Percentiles rank a stretch among this genome's conserved stretches.
Conservation (phyloP, 2,329 filamentous ascomycete species). For the Orbilia quercus region DNA sequence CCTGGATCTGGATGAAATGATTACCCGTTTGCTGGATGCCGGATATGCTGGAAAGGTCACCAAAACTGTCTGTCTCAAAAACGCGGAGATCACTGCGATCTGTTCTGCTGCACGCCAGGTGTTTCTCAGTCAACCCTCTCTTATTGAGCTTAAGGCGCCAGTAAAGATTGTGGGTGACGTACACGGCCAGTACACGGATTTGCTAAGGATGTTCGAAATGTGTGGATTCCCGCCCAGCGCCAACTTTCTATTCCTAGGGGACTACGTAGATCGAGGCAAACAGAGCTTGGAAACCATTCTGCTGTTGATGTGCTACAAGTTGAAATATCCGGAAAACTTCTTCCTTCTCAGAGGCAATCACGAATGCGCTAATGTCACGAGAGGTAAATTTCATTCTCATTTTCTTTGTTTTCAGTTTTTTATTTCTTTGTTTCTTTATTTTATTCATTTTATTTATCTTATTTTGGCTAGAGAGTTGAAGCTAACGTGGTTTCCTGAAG, state of each 20-base stretch:
- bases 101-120: constrained; percentile 89
- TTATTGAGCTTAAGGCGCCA: constrained; percentile 90
- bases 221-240: constrained; percentile 92
- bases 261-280: constrained; percentile 97
- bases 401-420: too few species aligned
- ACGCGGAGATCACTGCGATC: constrained; percentile 94
- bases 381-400: constrained; percentile 62
- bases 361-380: constrained; percentile 94
- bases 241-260: constrained; percentile 93
- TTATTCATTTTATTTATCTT: too few species aligned
- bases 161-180: constrained; percentile 99
- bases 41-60: constrained; percentile 97
- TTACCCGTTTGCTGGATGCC: constrained; percentile 90
- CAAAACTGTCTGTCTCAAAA: constrained; percentile 96
- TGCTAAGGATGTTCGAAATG: constrained; percentile 98
- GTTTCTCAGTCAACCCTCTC: constrained; percentile 88
- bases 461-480: not conserved
- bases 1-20: constrained; percentile 96
- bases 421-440: too few species aligned
- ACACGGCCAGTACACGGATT: constrained; percentile 94
- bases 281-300: constrained; percentile 95
- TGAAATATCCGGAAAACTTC: constrained; percentile 97
- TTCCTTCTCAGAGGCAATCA: constrained; percentile 95
- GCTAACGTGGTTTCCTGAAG: constrained; percentile 61
- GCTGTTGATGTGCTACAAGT: constrained; percentile 92